Base-by-base conservation (phyloP, 495 filamentous ascomycete species). In the Penicillium tannophilum region DNA sequence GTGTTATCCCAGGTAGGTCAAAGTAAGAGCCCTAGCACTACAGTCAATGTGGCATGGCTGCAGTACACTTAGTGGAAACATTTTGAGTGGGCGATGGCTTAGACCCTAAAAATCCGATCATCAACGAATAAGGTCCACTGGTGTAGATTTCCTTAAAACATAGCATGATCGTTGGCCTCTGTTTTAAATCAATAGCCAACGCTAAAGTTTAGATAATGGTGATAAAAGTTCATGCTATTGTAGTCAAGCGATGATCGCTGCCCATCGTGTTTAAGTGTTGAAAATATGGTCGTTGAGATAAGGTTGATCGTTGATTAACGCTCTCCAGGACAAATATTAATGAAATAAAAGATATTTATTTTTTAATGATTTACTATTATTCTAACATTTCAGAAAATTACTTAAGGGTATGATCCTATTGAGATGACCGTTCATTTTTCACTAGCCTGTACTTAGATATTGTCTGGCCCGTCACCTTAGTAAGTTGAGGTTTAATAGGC, bases 281-380 rank as follows among this genome's bases (percentile, higher is more conserved):
- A 46, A 46, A 46, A 17, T 46, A 46, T 7, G 44, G 44, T 26
- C 24, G 44, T 46, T 46, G 24, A 46, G 44, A 46, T 17, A 46
- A 24, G 44, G 44, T 46, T 46, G 17, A 46, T 24, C 10, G 24
- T 46, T 46, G 24, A 46, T 46, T 17, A 46, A 46, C 24, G 24
- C 44, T 23, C 44, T 46, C 24, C 24, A 46, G 24, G 26, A 46
- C 24, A 46, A 46, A 46, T 23, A 24, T 24, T 24, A 46, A 46
- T 26, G 4, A 46, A 46, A 46, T 35, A 10, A 28, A 28, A 28
- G 6, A 3, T 2, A 28, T 28, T 28, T 28, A 3, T 28, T 6
- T 46, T 24, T 45, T 2, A 41, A 11, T 11, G n/a, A n/a, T 16
- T 41, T 2, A 4, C n/a, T 11, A 11, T 41, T 4, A 4, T 35